Conservation (phyloP, 169 alveolate genomes). For the Plasmodium fragile region DNA sequence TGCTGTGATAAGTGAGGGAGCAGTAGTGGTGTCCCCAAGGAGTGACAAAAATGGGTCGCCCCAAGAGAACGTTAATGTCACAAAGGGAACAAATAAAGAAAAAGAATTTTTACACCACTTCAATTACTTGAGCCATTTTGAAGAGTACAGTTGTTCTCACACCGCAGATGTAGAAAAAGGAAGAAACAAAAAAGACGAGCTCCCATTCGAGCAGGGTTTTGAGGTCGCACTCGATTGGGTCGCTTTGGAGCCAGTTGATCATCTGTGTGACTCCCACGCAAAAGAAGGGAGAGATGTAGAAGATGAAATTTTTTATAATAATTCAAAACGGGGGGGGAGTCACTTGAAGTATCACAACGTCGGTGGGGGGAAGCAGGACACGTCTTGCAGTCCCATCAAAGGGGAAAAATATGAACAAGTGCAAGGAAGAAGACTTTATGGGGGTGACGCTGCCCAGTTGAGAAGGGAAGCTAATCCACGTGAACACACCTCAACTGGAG, state of each 20-base stretch:
- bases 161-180: neutral
- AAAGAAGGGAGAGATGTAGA: neutral
- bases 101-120: neutral
- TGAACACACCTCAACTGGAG: neutral
- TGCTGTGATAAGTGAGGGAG: neutral
- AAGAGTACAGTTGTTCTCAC: neutral
- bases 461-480: neutral
- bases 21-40: neutral
- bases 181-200: neutral
- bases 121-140: neutral
- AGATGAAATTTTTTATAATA: neutral
- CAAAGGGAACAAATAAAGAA: neutral
- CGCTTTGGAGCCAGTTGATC: neutral
- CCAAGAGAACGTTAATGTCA: neutral
- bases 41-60: neutral
- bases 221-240: neutral
- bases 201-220: neutral
- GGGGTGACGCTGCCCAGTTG: neutral
- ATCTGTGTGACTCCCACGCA: neutral
- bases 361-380: neutral
- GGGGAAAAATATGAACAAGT: neutral
- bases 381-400: neutral
- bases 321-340: neutral
- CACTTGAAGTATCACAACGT: neutral
- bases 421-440: neutral